Evolutionary conservation across 2,329 filamentous ascomycete genomes (phyloP), one percentile per base, ranked within the genome.

Genomic region (Parascedosporium putredinis): DNA sequence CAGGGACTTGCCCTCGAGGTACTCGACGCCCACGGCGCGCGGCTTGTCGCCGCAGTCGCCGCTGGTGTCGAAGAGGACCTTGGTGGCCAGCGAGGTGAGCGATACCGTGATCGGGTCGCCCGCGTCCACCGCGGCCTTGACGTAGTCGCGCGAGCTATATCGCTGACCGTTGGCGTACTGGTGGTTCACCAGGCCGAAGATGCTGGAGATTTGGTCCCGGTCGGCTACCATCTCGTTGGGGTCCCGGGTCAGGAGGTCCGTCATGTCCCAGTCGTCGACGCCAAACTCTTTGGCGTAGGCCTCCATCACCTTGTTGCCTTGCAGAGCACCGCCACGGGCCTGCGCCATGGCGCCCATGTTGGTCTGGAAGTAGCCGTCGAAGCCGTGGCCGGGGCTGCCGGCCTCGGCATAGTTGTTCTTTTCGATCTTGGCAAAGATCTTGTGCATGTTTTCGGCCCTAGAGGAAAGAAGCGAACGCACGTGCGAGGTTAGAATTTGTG

Each of bases 351-450:
- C 27, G 24, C 45, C 55, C 49, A 54, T 55, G 9, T 55, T 55
- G 24, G 54, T 58, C 9, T 57, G 49, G 3, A 73, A 57, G 59
- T 62, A 71, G 9, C 69, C 70, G 24, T 61, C 55, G 50, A 66
- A 72, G 3, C 70, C 70, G 45, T 72, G 70, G 0, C 68, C 69
- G 1, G 63, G 36, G 2, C 64, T 63, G 7, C 61, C 63, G 12
- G 58, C 57, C 0, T 66, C 59, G 0, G 70, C 56, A 49, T 72
- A 71, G 48, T 67, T 62, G 55, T 69, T 68, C 27, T 64, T 62
- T 56, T 75, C 72, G 5, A 74, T 54, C 24, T 62, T 60, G 48
- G 60, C 51, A 42, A 73, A 72, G 52, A 72, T 65, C 4, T 61
- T 51, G 5, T 64, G 60, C 68, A 74, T 73, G 24, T 65, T 63